Conservation (phyloP, 768 basidiomycete genomes). For the Russula virescens region DNA sequence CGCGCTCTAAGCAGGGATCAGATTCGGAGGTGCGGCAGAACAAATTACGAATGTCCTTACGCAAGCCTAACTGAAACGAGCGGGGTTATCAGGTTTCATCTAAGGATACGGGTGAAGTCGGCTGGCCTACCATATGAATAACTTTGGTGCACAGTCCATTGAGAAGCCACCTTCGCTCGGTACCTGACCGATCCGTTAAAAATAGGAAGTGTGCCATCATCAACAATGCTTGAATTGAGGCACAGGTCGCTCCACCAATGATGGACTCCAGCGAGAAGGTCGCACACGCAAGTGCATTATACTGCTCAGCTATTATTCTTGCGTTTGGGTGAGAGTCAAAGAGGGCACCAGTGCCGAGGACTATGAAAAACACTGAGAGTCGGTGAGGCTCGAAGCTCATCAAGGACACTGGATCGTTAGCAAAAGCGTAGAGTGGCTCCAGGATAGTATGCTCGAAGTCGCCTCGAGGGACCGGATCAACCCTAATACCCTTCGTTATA, state of each 20-base stretch:
- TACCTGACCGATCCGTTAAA: slow-evolving; percentile 38
- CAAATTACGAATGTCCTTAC: slow-evolving; percentile 32
- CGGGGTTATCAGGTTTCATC: slow-evolving; percentile 2
- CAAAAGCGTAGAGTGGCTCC: slow-evolving; percentile 38
- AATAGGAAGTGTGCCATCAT: slow-evolving; percentile 40
- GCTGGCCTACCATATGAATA: slow-evolving; percentile 42
- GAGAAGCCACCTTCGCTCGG: slow-evolving; percentile 45
- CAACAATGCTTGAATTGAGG: slow-evolving; percentile 45
- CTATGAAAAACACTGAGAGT: slow-evolving; percentile 48
- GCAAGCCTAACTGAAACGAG: slow-evolving; percentile 43
- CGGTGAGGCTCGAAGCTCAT: slow-evolving; percentile 38
- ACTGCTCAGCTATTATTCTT: slow-evolving; percentile 35
- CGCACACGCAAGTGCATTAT: slow-evolving; percentile 44
- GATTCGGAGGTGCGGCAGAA: neutral
- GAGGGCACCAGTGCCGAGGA: slow-evolving; percentile 43
- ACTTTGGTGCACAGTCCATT: slow-evolving; percentile 41
- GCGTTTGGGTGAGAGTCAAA: slow-evolving; percentile 37
- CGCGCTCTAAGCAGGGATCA: slow-evolving; percentile 39
- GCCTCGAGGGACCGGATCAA: slow-evolving; percentile 39
- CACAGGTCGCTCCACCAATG: slow-evolving; percentile 39
- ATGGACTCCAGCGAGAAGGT: slow-evolving; percentile 44
- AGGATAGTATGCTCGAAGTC: slow-evolving; percentile 41
- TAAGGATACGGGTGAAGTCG: neutral
- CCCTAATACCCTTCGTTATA: slow-evolving; percentile 31
- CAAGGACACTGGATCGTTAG: slow-evolving; percentile 30